A percentile compares a stretch with the other conserved stretches of the same genome.
Evolutionary conservation across 352 stramenopile genomes (phyloP).

Genomic region (Achlya hypogyna): DNA sequence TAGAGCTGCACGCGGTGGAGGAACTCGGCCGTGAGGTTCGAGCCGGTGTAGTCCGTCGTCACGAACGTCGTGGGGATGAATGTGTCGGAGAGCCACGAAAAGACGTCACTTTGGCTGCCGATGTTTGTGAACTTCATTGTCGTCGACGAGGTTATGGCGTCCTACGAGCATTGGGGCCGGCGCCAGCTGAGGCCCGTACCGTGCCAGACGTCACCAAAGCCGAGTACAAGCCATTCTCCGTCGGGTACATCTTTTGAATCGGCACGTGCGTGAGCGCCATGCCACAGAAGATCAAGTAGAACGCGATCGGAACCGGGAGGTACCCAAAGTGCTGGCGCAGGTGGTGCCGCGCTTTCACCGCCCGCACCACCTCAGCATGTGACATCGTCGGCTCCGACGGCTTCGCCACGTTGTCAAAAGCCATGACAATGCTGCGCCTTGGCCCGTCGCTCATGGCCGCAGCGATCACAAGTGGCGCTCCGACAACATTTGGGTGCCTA

Average conservation of each 20-base stretch:
- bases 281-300: conserved; percentile 13
- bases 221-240: conserved; percentile 4
- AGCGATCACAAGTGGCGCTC: no score
- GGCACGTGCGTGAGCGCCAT: conserved; percentile 13
- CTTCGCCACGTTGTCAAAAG: background rate
- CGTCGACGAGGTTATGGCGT: conserved; percentile 36
- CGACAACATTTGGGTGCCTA: no score
- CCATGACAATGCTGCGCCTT: no score
- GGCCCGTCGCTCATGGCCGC: no score
- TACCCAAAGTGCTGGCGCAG: conserved; percentile 15
- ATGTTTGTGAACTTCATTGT: conserved; percentile 45
- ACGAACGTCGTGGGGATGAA: conserved; percentile 39
- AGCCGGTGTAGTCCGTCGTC: conserved; percentile 41
- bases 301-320: conserved; percentile 14
- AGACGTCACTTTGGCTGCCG: conserved; percentile 28
- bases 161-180: conserved; percentile 1
- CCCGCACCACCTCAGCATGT: background rate
- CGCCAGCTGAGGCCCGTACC: background rate
- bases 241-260: conserved; percentile 8
- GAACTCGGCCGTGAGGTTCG: conserved; percentile 23
- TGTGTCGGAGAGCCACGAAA: conserved; percentile 36
- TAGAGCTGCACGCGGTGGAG: conserved; percentile 26
- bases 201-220: conserved; percentile 11
- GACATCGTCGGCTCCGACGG: background rate
- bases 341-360: conserved; percentile 9